Evolutionary conservation across 2,329 filamentous ascomycete genomes (phyloP).

Genomic region (Epichloe elymi): DNA sequence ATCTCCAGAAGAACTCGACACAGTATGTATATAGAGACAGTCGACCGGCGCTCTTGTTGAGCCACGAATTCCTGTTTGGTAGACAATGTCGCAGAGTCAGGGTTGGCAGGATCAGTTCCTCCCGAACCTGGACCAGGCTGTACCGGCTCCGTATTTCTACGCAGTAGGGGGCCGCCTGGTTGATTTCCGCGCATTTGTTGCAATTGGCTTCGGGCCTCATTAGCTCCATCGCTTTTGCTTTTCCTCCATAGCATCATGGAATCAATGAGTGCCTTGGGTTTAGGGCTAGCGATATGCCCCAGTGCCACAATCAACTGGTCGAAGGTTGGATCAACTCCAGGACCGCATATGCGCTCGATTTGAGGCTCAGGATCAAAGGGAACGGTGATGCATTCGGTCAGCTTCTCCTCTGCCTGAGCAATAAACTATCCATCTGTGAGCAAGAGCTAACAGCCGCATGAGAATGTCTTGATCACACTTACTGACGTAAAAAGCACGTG

Average conservation of each 20-base stretch:
- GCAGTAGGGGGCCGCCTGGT: constrained; percentile 39
- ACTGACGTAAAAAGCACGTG: constrained; percentile 93
- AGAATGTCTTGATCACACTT: constrained; percentile 18
- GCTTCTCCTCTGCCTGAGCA: constrained; percentile 89
- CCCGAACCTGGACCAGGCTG: constrained; percentile 26
- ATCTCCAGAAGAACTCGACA: constrained; percentile 91
- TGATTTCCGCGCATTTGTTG: constrained; percentile 35
- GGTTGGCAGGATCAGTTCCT: constrained; percentile 17
- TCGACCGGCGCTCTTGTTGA: constrained; percentile 77
- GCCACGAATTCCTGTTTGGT: constrained; percentile 58
- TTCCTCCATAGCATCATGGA: constrained; percentile 98
- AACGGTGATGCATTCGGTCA: constrained; percentile 73
- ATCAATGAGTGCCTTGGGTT: constrained; percentile 90
- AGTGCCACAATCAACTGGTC: constrained; percentile 89
- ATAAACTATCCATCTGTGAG: constrained; percentile 51
- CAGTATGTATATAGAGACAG: constrained; percentile 89
- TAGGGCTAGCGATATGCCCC: constrained; percentile 86
- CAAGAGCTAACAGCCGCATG: constrained; percentile 6
- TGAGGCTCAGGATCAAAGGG: constrained; percentile 69
- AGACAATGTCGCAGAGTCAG: constrained; percentile 27
- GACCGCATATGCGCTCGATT: constrained; percentile 82
- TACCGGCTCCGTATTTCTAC: constrained; percentile 63
- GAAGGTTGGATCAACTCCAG: constrained; percentile 75
- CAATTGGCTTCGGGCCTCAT: constrained; percentile 47
- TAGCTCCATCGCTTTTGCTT: constrained; percentile 81